Percentiles rank a stretch among this genome's conserved stretches.
phyloP scores from a whole-genome alignment of 306 rosid species.

The Chamaecrista fasciculata region DNA sequence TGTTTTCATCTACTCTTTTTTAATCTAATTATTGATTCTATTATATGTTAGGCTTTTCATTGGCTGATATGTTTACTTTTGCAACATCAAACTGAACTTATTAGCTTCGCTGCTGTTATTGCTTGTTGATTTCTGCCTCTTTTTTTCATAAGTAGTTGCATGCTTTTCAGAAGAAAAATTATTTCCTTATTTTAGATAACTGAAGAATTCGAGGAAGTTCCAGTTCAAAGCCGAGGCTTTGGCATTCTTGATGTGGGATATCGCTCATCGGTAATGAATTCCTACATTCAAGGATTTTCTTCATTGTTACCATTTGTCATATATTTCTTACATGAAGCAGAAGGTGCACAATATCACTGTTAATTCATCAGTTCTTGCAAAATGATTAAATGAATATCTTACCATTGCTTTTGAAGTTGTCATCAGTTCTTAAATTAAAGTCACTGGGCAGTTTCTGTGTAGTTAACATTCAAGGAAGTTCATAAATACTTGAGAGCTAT shows the following conservation, averaged over 20 bases:
- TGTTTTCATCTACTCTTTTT: neutral
- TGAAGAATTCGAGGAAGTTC: conserved; percentile 92
- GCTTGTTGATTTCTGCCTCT: conserved; percentile 19
- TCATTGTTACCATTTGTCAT: conserved; percentile 7
- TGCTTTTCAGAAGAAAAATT: conserved; percentile 23
- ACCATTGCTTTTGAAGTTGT: neutral
- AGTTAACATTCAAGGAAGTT: neutral
- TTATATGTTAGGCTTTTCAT: neutral
- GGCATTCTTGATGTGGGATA: conserved; percentile 96
- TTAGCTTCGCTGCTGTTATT: conserved; percentile 7
- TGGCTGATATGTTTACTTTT: neutral
- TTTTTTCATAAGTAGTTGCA: conserved; percentile 18
- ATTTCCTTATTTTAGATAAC: conserved; percentile 58
- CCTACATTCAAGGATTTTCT: conserved; percentile 18
- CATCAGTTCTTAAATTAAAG: neutral
- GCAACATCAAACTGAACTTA: neutral
- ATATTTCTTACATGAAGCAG: neutral
- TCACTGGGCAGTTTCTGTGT: neutral
- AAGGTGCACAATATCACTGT: neutral
- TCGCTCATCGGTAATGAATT: conserved; percentile 69
- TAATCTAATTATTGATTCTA: neutral
- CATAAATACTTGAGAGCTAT: neutral
- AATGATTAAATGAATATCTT: neutral
- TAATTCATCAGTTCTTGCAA: conserved; percentile 15
- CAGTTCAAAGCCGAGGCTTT: conserved; percentile 97